Conservation (phyloP, 306 rosid genomes). For the Lupinus albus region DNA sequence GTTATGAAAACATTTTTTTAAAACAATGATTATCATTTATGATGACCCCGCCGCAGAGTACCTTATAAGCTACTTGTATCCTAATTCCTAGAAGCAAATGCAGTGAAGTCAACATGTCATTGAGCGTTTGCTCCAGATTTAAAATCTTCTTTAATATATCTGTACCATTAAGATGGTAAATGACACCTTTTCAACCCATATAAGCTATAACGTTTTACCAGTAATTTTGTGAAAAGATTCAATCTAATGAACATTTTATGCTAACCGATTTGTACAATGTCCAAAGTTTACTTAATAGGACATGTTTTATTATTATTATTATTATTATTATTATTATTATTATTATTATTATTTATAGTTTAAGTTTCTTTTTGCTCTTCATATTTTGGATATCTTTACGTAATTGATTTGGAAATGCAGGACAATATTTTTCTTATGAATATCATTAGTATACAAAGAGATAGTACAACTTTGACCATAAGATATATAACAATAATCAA, state of each 20-base stretch:
- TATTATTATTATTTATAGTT: background rate
- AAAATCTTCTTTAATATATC: too few relatives aligned
- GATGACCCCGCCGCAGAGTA: too few relatives aligned
- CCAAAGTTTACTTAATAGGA: background rate
- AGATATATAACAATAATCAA: too few relatives aligned
- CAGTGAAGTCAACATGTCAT: too few relatives aligned
- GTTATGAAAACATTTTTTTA: background rate
- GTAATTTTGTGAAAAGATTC: background rate
- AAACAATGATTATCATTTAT: too few relatives aligned
- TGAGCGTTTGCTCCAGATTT: too few relatives aligned
- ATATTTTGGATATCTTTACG: background rate
- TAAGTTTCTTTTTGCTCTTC: background rate
- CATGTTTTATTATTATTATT: too few relatives aligned
- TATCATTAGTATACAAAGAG: background rate
- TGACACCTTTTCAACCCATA: background rate
- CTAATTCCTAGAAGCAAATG: too few relatives aligned
- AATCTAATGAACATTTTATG: background rate
- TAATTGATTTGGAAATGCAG: background rate
- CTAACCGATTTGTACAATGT: background rate
- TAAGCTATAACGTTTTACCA: background rate
- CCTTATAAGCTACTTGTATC: too few relatives aligned
- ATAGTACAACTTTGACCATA: background rate
- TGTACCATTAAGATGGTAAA: conserved; percentile 15
- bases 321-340: too few relatives aligned
- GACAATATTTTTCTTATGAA: background rate